These are phyloP conservation scores for Tylopilus plumbeoviolaceoides DNA, from an alignment of 768 basidiomycete genomes.

Conservation along the genomic window DNA sequence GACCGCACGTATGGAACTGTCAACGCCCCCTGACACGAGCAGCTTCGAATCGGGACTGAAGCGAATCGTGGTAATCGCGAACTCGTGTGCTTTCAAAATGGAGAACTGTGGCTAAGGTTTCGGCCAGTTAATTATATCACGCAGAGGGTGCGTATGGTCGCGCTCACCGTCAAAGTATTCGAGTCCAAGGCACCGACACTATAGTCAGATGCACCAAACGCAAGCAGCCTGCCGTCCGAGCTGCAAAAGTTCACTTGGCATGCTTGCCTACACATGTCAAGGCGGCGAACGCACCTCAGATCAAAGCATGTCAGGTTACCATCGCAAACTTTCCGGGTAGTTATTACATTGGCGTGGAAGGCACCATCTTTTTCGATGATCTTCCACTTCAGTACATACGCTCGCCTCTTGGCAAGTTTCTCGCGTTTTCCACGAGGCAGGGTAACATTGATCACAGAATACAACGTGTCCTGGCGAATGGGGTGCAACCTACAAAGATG, in stretches of 20 bases:
- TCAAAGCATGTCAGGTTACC: conserved; percentile 86
- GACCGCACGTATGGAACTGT: conserved; percentile 80
- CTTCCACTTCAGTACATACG: conserved; percentile 73
- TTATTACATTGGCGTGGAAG: conserved; percentile 49
- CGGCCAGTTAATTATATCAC: not conserved
- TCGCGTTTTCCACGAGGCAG: conserved; percentile 53
- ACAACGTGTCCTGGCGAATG: conserved; percentile 47
- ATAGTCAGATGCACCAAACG: conserved; percentile 84
- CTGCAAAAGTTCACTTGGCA: conserved; percentile 37
- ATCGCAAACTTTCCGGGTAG: conserved; percentile 68
- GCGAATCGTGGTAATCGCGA: conserved; percentile 83
- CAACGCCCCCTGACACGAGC: conserved; percentile 86
- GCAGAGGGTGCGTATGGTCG: not conserved
- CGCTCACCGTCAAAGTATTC: conserved; percentile 64
- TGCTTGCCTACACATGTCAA: conserved; percentile 1
- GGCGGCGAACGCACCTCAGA: conserved; percentile 55
- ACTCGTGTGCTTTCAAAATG: conserved; percentile 92
- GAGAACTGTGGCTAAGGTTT: conserved; percentile 70
- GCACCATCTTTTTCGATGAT: conserved; percentile 59
- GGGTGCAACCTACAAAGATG: conserved; percentile 53
- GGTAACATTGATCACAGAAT: conserved; percentile 67
- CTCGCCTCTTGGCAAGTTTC: conserved; percentile 53
- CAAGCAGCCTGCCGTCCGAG: conserved; percentile 74
- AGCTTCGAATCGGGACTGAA: conserved; percentile 84
- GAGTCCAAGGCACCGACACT: conserved; percentile 84